phyloP scores from a whole-genome alignment of 805 yeast species.

The Metschnikowia gelsemii region DNA sequence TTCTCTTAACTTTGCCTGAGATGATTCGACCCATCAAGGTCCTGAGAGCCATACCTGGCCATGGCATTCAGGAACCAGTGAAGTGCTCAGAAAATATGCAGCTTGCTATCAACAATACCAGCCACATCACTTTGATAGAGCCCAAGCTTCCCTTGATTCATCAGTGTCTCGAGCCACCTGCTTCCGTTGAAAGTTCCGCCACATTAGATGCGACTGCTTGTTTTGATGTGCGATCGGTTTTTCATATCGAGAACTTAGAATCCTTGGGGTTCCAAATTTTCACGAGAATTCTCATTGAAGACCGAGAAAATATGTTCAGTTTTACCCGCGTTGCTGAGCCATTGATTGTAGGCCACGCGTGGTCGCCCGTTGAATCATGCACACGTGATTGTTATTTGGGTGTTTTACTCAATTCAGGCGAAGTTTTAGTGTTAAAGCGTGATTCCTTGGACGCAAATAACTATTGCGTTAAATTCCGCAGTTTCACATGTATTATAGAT shows the following conservation, averaged over 20 bases:
- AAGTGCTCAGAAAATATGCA: constrained; percentile 38
- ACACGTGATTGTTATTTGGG: constrained; percentile 33
- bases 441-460: constrained; percentile 24
- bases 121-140: constrained; percentile 35
- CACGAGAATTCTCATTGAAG: constrained; percentile 25
- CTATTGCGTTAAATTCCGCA: constrained; percentile 26
- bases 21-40: constrained; percentile 10
- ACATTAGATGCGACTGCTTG: constrained; percentile 23
- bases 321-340: constrained; percentile 36
- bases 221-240: constrained; percentile 26
- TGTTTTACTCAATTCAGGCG: constrained; percentile 39
- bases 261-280: constrained; percentile 32
- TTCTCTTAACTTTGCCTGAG: background rate
- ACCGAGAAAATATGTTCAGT: constrained; percentile 29
- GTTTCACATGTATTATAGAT: constrained; percentile 28
- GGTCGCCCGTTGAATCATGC: constrained; percentile 30
- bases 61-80: constrained; percentile 27
- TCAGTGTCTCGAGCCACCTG: constrained; percentile 22
- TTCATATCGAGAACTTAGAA: constrained; percentile 30
- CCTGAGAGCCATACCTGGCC: constrained; percentile 17
- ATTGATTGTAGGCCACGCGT: constrained; percentile 32
- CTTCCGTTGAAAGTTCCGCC: background rate
- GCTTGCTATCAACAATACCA: constrained; percentile 36
- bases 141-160: constrained; percentile 38
- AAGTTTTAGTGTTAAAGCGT: constrained; percentile 33